Percentiles rank a stretch among this genome's conserved stretches.
Evolutionary conservation across 306 rosid genomes (phyloP).

Genomic region (Cucumis cinereus): DNA sequence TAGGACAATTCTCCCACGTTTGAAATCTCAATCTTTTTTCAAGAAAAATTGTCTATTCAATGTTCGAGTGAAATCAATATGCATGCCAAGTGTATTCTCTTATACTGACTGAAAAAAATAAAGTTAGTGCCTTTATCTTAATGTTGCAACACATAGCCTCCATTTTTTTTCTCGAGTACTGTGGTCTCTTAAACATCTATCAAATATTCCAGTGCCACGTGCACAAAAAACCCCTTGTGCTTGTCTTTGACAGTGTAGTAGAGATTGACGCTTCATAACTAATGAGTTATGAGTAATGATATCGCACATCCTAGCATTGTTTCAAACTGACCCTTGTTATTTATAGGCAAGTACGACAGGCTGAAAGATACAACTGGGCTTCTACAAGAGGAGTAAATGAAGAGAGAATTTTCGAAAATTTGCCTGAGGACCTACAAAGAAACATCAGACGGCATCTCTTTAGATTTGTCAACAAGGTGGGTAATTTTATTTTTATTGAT

Average conservation of each 20-base stretch:
- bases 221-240: neutral
- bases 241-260: neutral
- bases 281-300: neutral
- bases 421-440: slow-evolving; percentile 77
- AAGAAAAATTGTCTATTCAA: neutral
- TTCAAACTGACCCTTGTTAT: slow-evolving; percentile 1
- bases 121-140: neutral
- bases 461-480: slow-evolving; percentile 42
- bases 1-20: neutral
- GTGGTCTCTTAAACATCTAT: neutral
- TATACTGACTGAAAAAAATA: neutral
- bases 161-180: neutral
- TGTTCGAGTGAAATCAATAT: neutral
- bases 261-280: neutral
- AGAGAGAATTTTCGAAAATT: slow-evolving; percentile 55
- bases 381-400: slow-evolving; percentile 94
- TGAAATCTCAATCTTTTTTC: neutral
- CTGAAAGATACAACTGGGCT: slow-evolving; percentile 75
- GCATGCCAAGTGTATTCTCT: neutral
- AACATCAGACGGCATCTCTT: slow-evolving; percentile 77
- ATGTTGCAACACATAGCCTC: neutral
- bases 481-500: slow-evolving; percentile 6
- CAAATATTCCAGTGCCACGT: neutral
- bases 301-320: neutral
- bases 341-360: slow-evolving; percentile 57